These are phyloP conservation scores for Acer negundo DNA, from an alignment of 345 rosid species.

Conservation along the genomic window DNA sequence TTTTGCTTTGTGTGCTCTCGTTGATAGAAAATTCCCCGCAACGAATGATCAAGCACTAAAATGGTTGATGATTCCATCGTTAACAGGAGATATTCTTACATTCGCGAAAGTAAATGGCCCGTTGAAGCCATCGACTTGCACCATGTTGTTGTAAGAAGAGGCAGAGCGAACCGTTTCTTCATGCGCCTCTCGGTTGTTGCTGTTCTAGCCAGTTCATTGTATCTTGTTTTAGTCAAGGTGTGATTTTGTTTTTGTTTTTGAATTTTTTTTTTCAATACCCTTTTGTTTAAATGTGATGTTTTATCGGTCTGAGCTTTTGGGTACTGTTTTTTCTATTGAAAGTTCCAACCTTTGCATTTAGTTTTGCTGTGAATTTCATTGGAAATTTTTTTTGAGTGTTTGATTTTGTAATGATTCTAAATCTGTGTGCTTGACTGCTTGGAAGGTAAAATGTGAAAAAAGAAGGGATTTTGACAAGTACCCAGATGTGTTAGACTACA, in stretches of 20 bases:
- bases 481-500: neutral
- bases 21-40: neutral
- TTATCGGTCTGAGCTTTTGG: neutral
- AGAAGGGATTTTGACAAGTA: neutral
- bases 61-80: slow-evolving; percentile 45
- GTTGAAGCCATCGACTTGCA: slow-evolving; percentile 56
- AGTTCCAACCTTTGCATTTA: neutral
- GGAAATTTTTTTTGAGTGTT: neutral
- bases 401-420: neutral
- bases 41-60: neutral
- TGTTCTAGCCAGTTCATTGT: slow-evolving; percentile 37
- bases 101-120: slow-evolving; percentile 43
- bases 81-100: slow-evolving; percentile 46
- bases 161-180: slow-evolving; percentile 34
- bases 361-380: neutral
- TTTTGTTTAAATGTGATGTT: neutral
- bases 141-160: slow-evolving; percentile 52
- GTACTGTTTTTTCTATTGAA: neutral
- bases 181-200: slow-evolving; percentile 34
- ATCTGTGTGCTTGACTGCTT: neutral
- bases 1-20: neutral
- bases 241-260: neutral
- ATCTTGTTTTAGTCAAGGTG: slow-evolving; percentile 54
- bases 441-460: neutral
- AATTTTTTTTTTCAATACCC: neutral